Evolutionary conservation across 73 alveolate genomes (phyloP), one percentile per base, ranked within the genome.

Genomic region (Stentor roeselii): DNA sequence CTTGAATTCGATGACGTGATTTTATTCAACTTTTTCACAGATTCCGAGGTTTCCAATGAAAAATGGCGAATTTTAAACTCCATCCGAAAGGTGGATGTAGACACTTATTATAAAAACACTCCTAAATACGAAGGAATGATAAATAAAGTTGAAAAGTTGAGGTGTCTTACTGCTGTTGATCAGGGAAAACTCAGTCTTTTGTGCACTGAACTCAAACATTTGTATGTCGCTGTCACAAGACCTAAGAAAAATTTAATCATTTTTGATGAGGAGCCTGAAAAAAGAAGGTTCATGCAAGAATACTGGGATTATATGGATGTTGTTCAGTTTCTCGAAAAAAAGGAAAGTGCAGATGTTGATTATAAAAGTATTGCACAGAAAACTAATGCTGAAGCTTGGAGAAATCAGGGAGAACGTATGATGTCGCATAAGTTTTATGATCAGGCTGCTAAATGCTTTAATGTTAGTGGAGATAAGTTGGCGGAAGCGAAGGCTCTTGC

Each of bases 171-270:
- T 2, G 6, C 31, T 42, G 11, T 88, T 85, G 91, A 88, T 86
- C 34, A 42, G 3, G 59, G 60, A 0, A 38, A 38, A 36, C 2
- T 38, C 75, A 42, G 77, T 89, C 41, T 82, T 74, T 86, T 95
- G 39, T 95, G 99, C 75, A 91, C 90, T 50, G 99, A 95, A 76
- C 87, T 95, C n/a, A 95, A 95, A 82, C 89, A 88, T 82, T 82
- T 95, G 15, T 95, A 95, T 83, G 97, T 93, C 37, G 96, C 98
- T n/a, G 86, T 95, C 36, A 95, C 99, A 39, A 84, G 99, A 75
- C 97, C 99, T 0, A 93, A 92, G 89, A 42, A 88, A 32, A 89
- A 97, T 76, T 88, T 95, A 14, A 82, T 95, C 4, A 95, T 95
- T 50, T 95, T 78, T 89, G 99, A 95, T 75, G 93, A 91, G 50